phyloP scores from a whole-genome alignment of 352 stramenopile genomes.

The Globisporangium irregulare region DNA sequence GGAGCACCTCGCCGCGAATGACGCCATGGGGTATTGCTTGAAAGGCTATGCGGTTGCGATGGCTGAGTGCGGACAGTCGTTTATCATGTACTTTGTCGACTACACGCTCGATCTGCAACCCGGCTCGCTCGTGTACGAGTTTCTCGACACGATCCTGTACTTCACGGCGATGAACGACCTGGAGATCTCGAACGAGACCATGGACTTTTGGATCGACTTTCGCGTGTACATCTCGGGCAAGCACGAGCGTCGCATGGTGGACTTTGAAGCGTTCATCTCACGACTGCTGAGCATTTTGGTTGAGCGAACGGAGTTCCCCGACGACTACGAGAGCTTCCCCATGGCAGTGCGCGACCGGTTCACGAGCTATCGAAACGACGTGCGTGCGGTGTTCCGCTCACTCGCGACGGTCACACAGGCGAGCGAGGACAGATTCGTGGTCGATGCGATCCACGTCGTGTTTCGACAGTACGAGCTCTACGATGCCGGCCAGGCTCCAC shows the following conservation, averaged over 20 bases:
- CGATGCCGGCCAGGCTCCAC: constrained; percentile 30
- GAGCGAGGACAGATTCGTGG: constrained; percentile 78
- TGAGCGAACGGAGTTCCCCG: constrained; percentile 64
- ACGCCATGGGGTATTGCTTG: constrained; percentile 45
- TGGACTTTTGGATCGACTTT: constrained; percentile 85
- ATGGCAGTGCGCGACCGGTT: constrained; percentile 60
- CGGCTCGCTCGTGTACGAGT: constrained; percentile 71
- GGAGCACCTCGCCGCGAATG: constrained; percentile 26
- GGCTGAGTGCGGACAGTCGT: constrained; percentile 70
- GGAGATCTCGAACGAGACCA: constrained; percentile 72
- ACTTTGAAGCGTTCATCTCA: constrained; percentile 72
- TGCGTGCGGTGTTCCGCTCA: constrained; percentile 70
- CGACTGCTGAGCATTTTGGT: constrained; percentile 67
- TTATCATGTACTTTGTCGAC: constrained; percentile 82
- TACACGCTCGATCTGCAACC: constrained; percentile 57
- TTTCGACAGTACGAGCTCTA: constrained; percentile 65
- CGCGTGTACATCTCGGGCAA: constrained; percentile 73
- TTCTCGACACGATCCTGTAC: constrained; percentile 62
- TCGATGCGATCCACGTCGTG: constrained; percentile 70
- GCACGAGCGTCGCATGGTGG: constrained; percentile 60
- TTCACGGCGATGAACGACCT: constrained; percentile 69
- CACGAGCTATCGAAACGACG: constrained; percentile 63
- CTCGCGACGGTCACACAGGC: constrained; percentile 63
- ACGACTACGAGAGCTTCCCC: constrained; percentile 47
- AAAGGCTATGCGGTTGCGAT: constrained; percentile 51